phyloP scores from a whole-genome alignment of 1,284 basidiomycete genomes.

The Amylostereum chailletii region DNA sequence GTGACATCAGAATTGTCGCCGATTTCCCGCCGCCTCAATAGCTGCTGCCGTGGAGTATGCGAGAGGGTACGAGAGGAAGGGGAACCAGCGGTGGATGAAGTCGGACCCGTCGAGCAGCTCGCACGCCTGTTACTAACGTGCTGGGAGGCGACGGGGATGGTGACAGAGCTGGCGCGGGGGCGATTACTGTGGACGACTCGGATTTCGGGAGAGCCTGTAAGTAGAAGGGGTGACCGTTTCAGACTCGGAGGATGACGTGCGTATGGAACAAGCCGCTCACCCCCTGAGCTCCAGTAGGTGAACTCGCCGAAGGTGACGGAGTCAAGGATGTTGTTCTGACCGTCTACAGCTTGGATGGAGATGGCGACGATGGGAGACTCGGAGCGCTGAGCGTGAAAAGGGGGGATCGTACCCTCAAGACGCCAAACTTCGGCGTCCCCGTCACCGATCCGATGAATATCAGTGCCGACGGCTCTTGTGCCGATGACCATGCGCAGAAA shows the following conservation, averaged over 20 bases:
- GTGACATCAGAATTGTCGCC: slow-evolving; percentile 32
- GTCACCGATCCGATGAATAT: slow-evolving; percentile 38
- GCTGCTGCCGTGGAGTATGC: not conserved
- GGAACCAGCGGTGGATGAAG: no score
- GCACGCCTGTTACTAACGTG: no score
- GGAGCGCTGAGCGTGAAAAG: slow-evolving; percentile 26
- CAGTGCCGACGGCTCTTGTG: slow-evolving; percentile 47
- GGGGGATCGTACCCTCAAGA: slow-evolving; percentile 47
- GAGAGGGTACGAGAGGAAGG: not conserved
- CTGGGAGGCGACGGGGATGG: no score
- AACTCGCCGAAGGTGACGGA: slow-evolving; percentile 64
- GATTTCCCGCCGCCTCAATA: slow-evolving; percentile 16
- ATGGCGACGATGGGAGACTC: slow-evolving; percentile 35
- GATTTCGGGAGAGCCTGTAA: no score
- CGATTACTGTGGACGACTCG: no score
- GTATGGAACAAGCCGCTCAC: no score
- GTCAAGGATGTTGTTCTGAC: slow-evolving; percentile 45
- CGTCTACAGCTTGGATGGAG: slow-evolving; percentile 54
- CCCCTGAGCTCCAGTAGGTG: slow-evolving; percentile 45
- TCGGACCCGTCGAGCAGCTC: no score
- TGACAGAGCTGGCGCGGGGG: no score
- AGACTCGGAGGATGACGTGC: no score
- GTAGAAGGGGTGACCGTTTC: no score
- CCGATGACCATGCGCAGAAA: slow-evolving; percentile 64
- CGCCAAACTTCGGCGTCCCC: slow-evolving; percentile 44